Evolutionary conservation across 2,329 filamentous ascomycete species (phyloP), one percentile per base, ranked within the genome.

Genomic region (Monosporascus sp.): DNA sequence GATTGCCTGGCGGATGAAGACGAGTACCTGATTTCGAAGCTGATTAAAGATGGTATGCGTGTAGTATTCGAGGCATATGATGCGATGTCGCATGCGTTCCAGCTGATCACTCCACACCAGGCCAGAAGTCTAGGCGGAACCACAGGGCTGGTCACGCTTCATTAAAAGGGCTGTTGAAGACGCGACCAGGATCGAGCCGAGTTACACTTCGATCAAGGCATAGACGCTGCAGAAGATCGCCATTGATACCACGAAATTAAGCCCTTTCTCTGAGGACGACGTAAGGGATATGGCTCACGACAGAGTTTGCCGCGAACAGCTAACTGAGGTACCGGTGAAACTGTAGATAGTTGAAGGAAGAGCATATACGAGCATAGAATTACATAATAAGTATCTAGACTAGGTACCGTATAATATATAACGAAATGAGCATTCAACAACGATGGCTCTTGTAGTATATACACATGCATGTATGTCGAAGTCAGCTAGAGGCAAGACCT

Each of bases 71-170:
- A 89, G 65, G 82, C 90, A 70, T 94, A 85, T 65, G 85, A 91
- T 67, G 86, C 83, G 3, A 93, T 93, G 89, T 88, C 89, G 51
- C 89, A 92, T 70, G 83, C 82, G 60, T 93, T 90, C 64, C 81
- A 79, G 1, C 62, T 83, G 57, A 57, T 89, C 1, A 70, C 89
- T 52, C 68, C 75, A 2, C 68, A 70, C 5, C 65, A 77, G 2
- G 64, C 73, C n/a, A n/a, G 1, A 75, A 70, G 31, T 71, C 78
- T 3, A 70, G 65, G 59, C 74, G 78, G 48, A 87, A 82, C 61
- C 78, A 53, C 67, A 75, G 15, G 71, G 73, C 3, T 83, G 83
- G 79, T 70, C 79, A 0, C 68, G 66, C 2, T 90, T 90, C 57
- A 77, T 85, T 24, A 70, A 59, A 25, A 58, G 63, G 18, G 75